phyloP scores from a whole-genome alignment of 2,329 filamentous ascomycete genomes.

The Penicillium sp. region DNA sequence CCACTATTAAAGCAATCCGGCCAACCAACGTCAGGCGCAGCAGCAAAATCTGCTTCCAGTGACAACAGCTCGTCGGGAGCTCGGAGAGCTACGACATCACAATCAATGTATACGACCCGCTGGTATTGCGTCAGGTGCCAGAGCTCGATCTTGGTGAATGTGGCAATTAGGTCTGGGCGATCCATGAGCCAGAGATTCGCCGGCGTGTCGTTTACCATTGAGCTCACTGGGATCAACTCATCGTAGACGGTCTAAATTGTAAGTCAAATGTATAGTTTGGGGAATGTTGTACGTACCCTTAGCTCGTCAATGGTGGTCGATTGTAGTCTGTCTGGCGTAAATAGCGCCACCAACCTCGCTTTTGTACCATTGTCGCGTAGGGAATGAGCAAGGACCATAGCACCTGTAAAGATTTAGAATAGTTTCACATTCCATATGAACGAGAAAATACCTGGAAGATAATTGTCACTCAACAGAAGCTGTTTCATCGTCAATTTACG shows the following conservation, averaged over 20 bases:
- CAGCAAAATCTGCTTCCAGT: constrained; percentile 59
- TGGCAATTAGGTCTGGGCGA: constrained; percentile 81
- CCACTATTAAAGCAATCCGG: constrained; percentile 98
- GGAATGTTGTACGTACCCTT: constrained; percentile 52
- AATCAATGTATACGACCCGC: constrained; percentile 91
- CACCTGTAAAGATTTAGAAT: constrained; percentile 62
- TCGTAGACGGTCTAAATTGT: constrained; percentile 71
- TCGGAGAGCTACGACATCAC: constrained; percentile 85
- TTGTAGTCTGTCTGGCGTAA: constrained; percentile 77
- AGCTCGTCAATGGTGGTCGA: constrained; percentile 74
- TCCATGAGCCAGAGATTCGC: constrained; percentile 90
- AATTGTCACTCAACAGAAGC: constrained; percentile 89
- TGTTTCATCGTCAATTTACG: constrained; percentile 40
- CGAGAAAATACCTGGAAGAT: constrained; percentile 73
- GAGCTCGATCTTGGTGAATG: constrained; percentile 93
- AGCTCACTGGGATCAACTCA: constrained; percentile 79
- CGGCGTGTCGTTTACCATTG: constrained; percentile 71
- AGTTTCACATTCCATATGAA: neutral
- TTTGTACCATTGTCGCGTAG: constrained; percentile 83
- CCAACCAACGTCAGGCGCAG: constrained; percentile 95
- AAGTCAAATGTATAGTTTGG: neutral
- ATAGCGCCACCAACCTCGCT: constrained; percentile 80
- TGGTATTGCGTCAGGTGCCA: constrained; percentile 90
- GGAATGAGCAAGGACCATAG: constrained; percentile 89
- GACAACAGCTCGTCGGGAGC: constrained; percentile 92